Conservation (phyloP, 1,284 basidiomycete genomes). For the Malassezia sympodialis region DNA sequence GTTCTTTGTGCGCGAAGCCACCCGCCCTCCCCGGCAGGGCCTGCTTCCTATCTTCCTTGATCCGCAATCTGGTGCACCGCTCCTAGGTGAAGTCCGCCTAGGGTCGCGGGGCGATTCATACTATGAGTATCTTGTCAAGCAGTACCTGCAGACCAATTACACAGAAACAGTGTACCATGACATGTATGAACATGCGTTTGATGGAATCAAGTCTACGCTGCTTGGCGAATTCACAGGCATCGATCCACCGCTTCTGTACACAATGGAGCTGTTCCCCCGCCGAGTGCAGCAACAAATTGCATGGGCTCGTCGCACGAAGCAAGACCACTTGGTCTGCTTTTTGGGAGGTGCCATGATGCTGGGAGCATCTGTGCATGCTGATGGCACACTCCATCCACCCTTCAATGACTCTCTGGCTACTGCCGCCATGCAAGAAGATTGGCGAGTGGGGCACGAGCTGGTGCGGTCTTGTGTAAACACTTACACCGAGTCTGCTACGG, state of each 20-base stretch:
- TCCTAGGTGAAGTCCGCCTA: slow-evolving; percentile 67
- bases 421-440: slow-evolving; percentile 53
- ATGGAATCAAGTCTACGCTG: slow-evolving; percentile 66
- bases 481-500: slow-evolving; percentile 68
- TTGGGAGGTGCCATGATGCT: slow-evolving; percentile 81
- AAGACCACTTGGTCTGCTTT: slow-evolving; percentile 95
- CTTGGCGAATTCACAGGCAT: slow-evolving; percentile 52
- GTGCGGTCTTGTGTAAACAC: slow-evolving; percentile 77
- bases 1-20: slow-evolving; percentile 25
- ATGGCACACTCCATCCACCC: slow-evolving; percentile 19
- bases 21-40: slow-evolving; percentile 55
- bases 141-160: slow-evolving; percentile 54
- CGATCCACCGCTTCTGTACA: slow-evolving; percentile 58
- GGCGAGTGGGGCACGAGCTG: slow-evolving; percentile 68
- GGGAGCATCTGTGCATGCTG: slow-evolving; percentile 54
- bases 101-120: slow-evolving; percentile 89
- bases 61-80: slow-evolving; percentile 60
- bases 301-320: slow-evolving; percentile 60
- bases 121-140: slow-evolving; percentile 71
- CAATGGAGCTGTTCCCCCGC: slow-evolving; percentile 60
- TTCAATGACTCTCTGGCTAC: background rate
- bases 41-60: slow-evolving; percentile 73
- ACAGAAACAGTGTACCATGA: slow-evolving; percentile 69
- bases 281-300: background rate
- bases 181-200: slow-evolving; percentile 80